phyloP scores from a whole-genome alignment of 371 early-diverging fungal genomes.

The Zychaea mexicana region DNA sequence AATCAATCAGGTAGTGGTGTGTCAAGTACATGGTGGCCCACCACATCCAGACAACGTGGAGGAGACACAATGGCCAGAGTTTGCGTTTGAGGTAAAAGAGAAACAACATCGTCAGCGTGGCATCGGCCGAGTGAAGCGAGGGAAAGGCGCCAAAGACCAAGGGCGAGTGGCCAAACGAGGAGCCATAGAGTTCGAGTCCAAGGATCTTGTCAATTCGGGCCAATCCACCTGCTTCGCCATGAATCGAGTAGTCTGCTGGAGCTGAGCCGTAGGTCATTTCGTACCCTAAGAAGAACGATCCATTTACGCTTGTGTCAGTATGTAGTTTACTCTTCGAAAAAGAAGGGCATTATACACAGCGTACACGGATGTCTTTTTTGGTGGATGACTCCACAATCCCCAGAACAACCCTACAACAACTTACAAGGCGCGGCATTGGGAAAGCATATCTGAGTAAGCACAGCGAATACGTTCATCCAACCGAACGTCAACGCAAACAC shows the following conservation, averaged over 20 bases:
- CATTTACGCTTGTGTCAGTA: no score
- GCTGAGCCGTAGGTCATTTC: slow-evolving; percentile 58
- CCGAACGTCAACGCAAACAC: slow-evolving; percentile 68
- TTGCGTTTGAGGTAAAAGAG: slow-evolving; percentile 52
- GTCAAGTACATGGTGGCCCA: slow-evolving; percentile 78
- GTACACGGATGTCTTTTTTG: no score
- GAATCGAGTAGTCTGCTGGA: slow-evolving; percentile 71
- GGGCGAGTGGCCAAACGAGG: slow-evolving; percentile 73
- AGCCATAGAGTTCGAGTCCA: slow-evolving; percentile 63
- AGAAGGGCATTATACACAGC: no score
- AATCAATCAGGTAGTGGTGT: slow-evolving; percentile 76
- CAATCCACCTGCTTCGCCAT: slow-evolving; percentile 74
- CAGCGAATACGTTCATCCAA: slow-evolving; percentile 70
- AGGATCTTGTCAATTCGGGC: slow-evolving; percentile 71
- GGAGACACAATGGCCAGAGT: slow-evolving; percentile 45
- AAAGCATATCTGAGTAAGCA: slow-evolving; percentile 67
- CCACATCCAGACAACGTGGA: slow-evolving; percentile 74
- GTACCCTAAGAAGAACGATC: slow-evolving; percentile 50
- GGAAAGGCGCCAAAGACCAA: slow-evolving; percentile 80
- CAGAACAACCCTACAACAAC: no score
- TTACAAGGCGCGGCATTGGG: slow-evolving; percentile 82
- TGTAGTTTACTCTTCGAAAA: no score
- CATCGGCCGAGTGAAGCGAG: slow-evolving; percentile 74
- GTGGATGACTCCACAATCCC: no score
- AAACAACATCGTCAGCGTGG: slow-evolving; percentile 68